Evolutionary conservation across 2,329 filamentous ascomycete genomes (phyloP).

Genomic region (Pyricularia sp.): DNA sequence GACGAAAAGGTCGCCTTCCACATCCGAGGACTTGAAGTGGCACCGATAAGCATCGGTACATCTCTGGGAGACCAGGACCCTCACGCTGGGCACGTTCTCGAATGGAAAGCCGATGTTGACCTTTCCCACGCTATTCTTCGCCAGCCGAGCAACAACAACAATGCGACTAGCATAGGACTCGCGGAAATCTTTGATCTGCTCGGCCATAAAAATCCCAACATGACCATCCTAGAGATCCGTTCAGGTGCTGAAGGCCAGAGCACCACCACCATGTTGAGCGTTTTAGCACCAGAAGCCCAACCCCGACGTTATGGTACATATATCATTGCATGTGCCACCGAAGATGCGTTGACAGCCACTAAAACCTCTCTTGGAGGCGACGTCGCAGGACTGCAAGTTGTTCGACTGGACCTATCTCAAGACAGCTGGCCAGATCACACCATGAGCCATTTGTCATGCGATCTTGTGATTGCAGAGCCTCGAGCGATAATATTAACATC

Average conservation of each 20-base stretch:
- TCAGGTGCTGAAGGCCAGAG: neutral
- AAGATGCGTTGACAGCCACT: neutral
- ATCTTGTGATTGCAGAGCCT: neutral
- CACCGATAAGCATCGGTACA: neutral
- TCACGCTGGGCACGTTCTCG: slow-evolving; percentile 4
- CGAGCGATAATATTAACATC: neutral
- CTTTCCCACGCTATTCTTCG: neutral
- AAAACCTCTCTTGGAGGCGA: slow-evolving; percentile 8
- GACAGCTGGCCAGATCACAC: neutral
- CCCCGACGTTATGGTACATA: neutral
- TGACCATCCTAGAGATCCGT: slow-evolving; percentile 11
- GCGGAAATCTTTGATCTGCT: slow-evolving; percentile 1
- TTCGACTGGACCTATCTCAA: neutral
- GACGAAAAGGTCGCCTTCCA: neutral
- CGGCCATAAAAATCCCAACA: slow-evolving; percentile 12
- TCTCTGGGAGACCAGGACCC: slow-evolving; percentile 2
- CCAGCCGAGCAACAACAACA: neutral
- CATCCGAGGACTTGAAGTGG: slow-evolving; percentile 1
- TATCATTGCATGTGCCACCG: neutral
- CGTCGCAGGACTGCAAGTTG: neutral
- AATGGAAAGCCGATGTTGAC: slow-evolving; percentile 8
- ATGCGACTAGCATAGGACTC: neutral
- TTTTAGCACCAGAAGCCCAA: neutral
- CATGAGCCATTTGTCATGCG: neutral
- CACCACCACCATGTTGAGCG: neutral